Conservation (phyloP, 805 yeast genomes). For the Lipomyces chichibuensis region DNA sequence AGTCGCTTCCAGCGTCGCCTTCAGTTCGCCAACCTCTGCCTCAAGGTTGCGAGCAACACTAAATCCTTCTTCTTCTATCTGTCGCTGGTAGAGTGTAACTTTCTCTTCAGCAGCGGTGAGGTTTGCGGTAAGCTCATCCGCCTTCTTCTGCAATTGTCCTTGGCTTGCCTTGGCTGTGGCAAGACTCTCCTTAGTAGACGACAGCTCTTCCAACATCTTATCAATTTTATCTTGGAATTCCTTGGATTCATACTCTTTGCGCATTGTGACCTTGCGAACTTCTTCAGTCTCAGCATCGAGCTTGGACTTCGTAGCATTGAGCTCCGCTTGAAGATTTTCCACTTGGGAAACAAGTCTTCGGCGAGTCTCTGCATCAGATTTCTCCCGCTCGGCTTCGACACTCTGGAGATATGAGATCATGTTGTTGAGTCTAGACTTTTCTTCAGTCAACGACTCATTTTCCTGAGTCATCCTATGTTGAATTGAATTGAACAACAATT, state of each 20-base stretch:
- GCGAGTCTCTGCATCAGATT: slow-evolving; percentile 54
- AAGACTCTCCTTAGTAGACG: slow-evolving; percentile 50
- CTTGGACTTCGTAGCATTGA: slow-evolving; percentile 51
- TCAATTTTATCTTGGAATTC: slow-evolving; percentile 66
- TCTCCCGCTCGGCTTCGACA: slow-evolving; percentile 63
- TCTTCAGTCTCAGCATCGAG: slow-evolving; percentile 56
- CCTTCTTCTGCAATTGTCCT: slow-evolving; percentile 49
- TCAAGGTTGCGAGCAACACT: slow-evolving; percentile 40
- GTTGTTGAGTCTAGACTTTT: slow-evolving; percentile 60
- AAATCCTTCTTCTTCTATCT: slow-evolving; percentile 39
- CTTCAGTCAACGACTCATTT: slow-evolving; percentile 56
- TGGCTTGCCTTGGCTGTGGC: slow-evolving; percentile 48
- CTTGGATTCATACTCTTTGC: slow-evolving; percentile 60
- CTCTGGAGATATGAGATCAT: slow-evolving; percentile 64
- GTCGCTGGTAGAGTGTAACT: slow-evolving; percentile 39
- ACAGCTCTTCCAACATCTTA: slow-evolving; percentile 52
- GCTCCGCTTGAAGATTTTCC: slow-evolving; percentile 53
- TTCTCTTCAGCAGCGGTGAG: slow-evolving; percentile 41
- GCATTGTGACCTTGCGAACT: slow-evolving; percentile 53
- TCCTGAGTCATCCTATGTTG: slow-evolving; percentile 59
- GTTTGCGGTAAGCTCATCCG: slow-evolving; percentile 44
- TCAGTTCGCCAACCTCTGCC: slow-evolving; percentile 43
- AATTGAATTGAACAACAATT: slow-evolving; percentile 52
- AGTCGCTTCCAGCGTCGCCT: slow-evolving; percentile 52
- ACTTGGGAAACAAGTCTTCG: slow-evolving; percentile 55